Evolutionary conservation across 2,329 filamentous ascomycete species (phyloP).

Genomic region (Trichocomaceae sp.): DNA sequence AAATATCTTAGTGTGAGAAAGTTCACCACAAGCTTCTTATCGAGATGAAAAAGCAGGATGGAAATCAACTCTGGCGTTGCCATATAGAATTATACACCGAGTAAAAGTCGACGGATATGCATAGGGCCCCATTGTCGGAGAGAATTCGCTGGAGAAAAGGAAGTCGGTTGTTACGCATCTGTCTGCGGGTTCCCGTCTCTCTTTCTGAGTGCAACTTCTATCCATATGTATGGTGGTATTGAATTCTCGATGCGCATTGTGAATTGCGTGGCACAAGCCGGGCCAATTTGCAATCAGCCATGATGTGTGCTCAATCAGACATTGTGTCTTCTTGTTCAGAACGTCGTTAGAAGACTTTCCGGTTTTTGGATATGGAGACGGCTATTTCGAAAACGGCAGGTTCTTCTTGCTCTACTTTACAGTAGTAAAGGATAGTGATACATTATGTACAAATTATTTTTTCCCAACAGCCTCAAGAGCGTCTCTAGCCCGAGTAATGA

Average conservation of each 20-base stretch:
- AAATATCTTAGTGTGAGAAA: background rate
- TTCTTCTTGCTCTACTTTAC: background rate
- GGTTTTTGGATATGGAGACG: no score
- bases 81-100: background rate
- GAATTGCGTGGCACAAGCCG: no score
- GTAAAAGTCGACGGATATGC: background rate
- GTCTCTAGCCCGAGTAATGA: slow-evolving; percentile 41
- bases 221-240: no score
- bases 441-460: slow-evolving; percentile 12
- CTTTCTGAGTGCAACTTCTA: no score
- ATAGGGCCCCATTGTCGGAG: background rate
- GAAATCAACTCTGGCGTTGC: background rate
- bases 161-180: no score
- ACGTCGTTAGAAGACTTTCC: no score
- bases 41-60: background rate
- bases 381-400: background rate
- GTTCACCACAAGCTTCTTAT: background rate
- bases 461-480: slow-evolving; percentile 37
- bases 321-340: no score
- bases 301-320: no score
- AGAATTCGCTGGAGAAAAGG: no score
- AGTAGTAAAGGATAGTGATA: background rate
- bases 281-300: no score
- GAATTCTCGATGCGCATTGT: no score
- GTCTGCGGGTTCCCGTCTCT: no score